Base-by-base conservation (phyloP, 139 green algal genomes). In the Micractinium conductrix region DNA sequence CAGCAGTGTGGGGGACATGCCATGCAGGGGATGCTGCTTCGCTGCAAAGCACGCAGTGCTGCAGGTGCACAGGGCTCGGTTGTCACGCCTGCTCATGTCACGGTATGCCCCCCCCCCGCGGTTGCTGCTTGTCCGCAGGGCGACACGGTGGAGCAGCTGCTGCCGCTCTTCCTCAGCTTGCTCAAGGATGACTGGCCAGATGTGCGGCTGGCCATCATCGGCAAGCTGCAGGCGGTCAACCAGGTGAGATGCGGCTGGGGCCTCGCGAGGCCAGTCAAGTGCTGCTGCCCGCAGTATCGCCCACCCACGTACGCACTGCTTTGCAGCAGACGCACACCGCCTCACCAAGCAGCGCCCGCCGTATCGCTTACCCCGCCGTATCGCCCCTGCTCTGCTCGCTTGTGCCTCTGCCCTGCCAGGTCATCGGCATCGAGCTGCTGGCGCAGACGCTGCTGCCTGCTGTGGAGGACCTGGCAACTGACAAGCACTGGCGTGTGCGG, bases 401-500 rank as follows among this genome's bases (percentile, higher is more conserved):
- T 63, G 12, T 12, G 14, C 48, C 12, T 16, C 48, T 63, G 55
- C 8, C 55, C n/a, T n/a, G n/a, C n/a, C 86, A 96, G 89, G 96
- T 99, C 24, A 97, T 99, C 48, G 96, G 97, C 85, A 96, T 98
- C 22, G 95, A 99, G 62, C 92, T 98, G 71, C 90, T 99, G 45
- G 94, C 93, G 8, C 65, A 99, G 89, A 69, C 78, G 14, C 89
- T 99, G 82, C 91, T 99, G 84, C 97, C 97, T 0, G 97, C 97
- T 0, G 97, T 99, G 67, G 94, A 98, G 85, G 96, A 99, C 84
- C 92, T 99, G 35, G 96, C 97, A 35, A 62, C 60, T 10, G 97
- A 99, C 92, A 95, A 96, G 87, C 96, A 99, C 88, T 99, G 97
- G 97, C 94, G 97, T 35, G 97, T 99, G 84, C 90, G 97, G 62